Conservation (phyloP, 164 flowering plant species). For the Annona squamosa region DNA sequence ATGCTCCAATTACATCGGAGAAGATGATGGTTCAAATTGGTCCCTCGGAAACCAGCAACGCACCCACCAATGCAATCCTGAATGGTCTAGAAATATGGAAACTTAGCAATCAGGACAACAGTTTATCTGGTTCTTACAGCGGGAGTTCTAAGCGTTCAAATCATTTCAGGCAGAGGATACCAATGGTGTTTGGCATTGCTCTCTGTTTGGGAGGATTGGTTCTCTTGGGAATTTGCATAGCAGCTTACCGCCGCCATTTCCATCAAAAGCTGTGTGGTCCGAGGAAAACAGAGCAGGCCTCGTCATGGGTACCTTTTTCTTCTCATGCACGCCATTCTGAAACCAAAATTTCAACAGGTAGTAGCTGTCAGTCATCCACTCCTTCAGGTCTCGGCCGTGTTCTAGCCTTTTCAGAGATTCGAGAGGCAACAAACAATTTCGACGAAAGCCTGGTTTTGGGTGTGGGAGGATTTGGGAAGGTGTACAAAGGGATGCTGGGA, state of each 20-base stretch:
- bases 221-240: conserved; percentile 15
- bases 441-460: conserved; percentile 39
- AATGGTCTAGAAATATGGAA: conserved; percentile 57
- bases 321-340: conserved; percentile 31
- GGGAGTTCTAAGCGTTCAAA: conserved; percentile 2
- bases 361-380: conserved; percentile 27
- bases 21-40: conserved; percentile 38
- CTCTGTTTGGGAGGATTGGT: conserved; percentile 21
- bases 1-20: conserved; percentile 20
- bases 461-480: conserved; percentile 48
- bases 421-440: conserved; percentile 41
- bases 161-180: conserved; percentile 13
- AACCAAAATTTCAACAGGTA: conserved; percentile 30
- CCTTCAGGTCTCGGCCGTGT: conserved; percentile 26
- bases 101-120: conserved; percentile 25
- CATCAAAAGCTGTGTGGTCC: neutral
- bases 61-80: conserved; percentile 38
- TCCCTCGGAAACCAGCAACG: conserved; percentile 22
- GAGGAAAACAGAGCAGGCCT: conserved; percentile 20
- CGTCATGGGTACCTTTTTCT: conserved; percentile 27
- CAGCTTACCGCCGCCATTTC: conserved; percentile 13
- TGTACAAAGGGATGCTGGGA: conserved; percentile 35
- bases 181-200: conserved; percentile 12
- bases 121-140: conserved; percentile 27
- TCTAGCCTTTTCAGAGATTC: conserved; percentile 31